phyloP scores from a whole-genome alignment of 2,329 filamentous ascomycete species.

The Domatiomyces globalis region DNA sequence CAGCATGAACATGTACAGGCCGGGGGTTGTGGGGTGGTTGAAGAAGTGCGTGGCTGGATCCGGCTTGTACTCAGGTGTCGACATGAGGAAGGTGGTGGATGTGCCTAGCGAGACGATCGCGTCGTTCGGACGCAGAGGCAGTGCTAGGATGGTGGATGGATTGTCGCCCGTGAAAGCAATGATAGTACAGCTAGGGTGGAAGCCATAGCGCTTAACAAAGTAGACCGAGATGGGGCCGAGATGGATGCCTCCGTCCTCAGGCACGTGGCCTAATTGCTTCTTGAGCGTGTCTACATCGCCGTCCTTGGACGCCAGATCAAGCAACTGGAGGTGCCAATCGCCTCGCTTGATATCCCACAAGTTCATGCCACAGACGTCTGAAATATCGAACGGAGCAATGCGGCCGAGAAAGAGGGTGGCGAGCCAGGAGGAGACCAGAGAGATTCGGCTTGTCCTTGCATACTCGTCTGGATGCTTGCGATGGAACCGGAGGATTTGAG shows the following conservation, averaged over 20 bases:
- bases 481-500: conserved; percentile 82
- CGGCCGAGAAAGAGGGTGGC: conserved; percentile 76
- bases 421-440: conserved; percentile 87
- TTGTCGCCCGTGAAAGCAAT: conserved; percentile 92
- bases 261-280: conserved; percentile 65
- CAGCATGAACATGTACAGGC: conserved; percentile 99
- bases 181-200: conserved; percentile 59
- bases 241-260: conserved; percentile 63
- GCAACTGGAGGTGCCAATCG: conserved; percentile 58
- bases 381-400: conserved; percentile 81
- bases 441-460: conserved; percentile 65
- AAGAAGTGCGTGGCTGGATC: conserved; percentile 93
- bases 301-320: conserved; percentile 58
- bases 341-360: conserved; percentile 75
- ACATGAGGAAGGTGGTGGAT: conserved; percentile 95
- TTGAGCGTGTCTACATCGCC: conserved; percentile 52
- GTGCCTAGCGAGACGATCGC: conserved; percentile 92
- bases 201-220: conserved; percentile 65
- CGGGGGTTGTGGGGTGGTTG: conserved; percentile 83
- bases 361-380: conserved; percentile 93
- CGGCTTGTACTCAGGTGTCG: conserved; percentile 77
- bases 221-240: conserved; percentile 66
- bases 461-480: conserved; percentile 71
- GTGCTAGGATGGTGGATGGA: conserved; percentile 80
- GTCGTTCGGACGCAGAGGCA: conserved; percentile 74